Percentiles rank a stretch among this genome's conserved stretches.
phyloP scores from a whole-genome alignment of 2,329 filamentous ascomycete genomes.

The Ophiostoma sp. region DNA sequence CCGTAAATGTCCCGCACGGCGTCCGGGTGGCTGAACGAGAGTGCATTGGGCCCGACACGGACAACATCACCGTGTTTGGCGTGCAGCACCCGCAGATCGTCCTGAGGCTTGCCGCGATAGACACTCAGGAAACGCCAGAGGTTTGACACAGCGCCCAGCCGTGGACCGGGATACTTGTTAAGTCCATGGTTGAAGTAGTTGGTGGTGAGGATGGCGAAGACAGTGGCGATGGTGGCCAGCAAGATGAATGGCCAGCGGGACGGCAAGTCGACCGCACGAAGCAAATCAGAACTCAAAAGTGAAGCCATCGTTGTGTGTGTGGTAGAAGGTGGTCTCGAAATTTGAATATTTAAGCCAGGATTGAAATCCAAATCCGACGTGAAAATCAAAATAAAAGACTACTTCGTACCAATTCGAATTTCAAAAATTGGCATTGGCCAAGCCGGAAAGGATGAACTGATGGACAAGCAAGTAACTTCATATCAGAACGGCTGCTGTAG shows the following conservation, averaged over 20 bases:
- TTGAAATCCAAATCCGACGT: too few species aligned
- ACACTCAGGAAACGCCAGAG: slow-evolving; percentile 74
- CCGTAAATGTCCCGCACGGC: slow-evolving; percentile 76
- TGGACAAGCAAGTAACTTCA: not conserved
- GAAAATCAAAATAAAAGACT: too few species aligned
- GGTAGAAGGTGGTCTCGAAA: not conserved
- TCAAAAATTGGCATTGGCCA: not conserved
- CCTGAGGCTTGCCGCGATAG: slow-evolving; percentile 60
- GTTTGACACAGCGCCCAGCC: slow-evolving; percentile 65
- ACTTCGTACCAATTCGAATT: not conserved
- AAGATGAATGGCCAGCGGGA: slow-evolving; percentile 32
- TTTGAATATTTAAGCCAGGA: too few species aligned
- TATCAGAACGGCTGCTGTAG: too few species aligned
- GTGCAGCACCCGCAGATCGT: slow-evolving; percentile 67
- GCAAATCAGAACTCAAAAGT: not conserved
- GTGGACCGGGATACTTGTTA: slow-evolving; percentile 69
- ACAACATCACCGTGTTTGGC: slow-evolving; percentile 71
- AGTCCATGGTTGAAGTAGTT: slow-evolving; percentile 57
- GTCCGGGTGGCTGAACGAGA: slow-evolving; percentile 71
- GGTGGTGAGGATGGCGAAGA: slow-evolving; percentile 31
- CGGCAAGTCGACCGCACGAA: not conserved
- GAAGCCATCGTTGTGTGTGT: not conserved
- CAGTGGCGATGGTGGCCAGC: slow-evolving; percentile 41
- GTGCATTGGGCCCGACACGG: slow-evolving; percentile 67
- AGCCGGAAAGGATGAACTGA: not conserved